Conservation (phyloP, 176 grass and related monocot species). For the Oryza longistaminata region DNA sequence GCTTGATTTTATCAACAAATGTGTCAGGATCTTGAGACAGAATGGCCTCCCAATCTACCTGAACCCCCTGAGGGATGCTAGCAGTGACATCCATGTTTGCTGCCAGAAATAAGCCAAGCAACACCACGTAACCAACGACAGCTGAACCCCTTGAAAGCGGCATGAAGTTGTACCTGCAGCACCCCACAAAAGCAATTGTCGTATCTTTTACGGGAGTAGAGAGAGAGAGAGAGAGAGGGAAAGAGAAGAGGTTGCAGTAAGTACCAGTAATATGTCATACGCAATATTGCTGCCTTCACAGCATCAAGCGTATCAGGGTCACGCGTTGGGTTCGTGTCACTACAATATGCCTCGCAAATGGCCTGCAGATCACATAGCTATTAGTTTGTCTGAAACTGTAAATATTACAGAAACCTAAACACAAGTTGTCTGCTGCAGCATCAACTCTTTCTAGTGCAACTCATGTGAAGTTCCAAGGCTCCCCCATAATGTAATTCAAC, state of each 20-base stretch:
- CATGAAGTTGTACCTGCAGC: slow-evolving; percentile 99
- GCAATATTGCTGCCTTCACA: slow-evolving; percentile 71
- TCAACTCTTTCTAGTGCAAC: slow-evolving; percentile 20
- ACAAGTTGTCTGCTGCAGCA: background rate
- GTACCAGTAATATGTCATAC: slow-evolving; percentile 97
- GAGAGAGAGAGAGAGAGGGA: background rate
- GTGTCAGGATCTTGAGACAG: slow-evolving; percentile 55
- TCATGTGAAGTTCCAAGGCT: slow-evolving; percentile 10
- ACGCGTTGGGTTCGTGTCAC: slow-evolving; percentile 63
- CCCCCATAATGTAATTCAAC: background rate
- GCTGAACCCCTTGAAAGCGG: slow-evolving; percentile 91
- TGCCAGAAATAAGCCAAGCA: slow-evolving; percentile 83
- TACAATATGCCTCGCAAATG: slow-evolving; percentile 73
- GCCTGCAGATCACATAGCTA: slow-evolving; percentile 57
- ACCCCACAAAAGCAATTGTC: slow-evolving; percentile 4
- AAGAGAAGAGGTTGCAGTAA: background rate
- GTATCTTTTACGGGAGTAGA: background rate
- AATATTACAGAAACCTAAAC: background rate
- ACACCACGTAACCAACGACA: slow-evolving; percentile 70
- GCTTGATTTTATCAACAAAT: slow-evolving; percentile 61
- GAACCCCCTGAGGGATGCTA: slow-evolving; percentile 68
- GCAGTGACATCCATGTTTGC: slow-evolving; percentile 86
- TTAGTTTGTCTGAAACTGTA: background rate
- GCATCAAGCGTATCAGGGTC: slow-evolving; percentile 61
- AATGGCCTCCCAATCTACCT: slow-evolving; percentile 97